phyloP scores from a whole-genome alignment of 139 green algal species.

The Chlamydomonas sp. region DNA sequence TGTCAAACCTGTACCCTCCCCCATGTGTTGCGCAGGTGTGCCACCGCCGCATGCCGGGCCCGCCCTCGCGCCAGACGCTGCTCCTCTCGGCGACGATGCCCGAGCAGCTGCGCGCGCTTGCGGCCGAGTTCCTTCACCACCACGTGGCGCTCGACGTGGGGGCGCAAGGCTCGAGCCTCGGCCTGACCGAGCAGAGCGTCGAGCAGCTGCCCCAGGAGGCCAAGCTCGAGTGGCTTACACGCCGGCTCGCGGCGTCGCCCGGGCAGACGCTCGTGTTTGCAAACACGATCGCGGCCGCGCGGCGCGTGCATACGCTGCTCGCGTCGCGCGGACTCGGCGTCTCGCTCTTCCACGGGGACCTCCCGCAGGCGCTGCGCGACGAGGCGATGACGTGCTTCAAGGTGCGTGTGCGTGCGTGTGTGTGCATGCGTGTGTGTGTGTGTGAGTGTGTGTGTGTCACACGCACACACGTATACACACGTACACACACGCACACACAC shows the following conservation, averaged over 20 bases:
- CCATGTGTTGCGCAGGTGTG: too few species aligned
- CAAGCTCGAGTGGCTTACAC: constrained; percentile 10
- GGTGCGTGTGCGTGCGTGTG: too few species aligned
- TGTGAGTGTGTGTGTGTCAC: too few species aligned
- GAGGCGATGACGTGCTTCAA: constrained; percentile 84
- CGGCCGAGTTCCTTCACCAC: constrained; percentile 20
- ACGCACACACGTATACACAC: too few species aligned
- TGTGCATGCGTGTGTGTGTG: too few species aligned
- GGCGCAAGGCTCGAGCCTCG: not conserved
- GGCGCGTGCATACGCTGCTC: constrained; percentile 16
- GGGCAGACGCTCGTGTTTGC: constrained; percentile 34
- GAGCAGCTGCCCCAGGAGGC: constrained; percentile 5
- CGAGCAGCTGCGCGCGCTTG: constrained; percentile 28
- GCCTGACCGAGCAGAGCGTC: constrained; percentile 7
- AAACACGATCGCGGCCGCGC: constrained; percentile 13
- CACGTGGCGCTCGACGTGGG: constrained; percentile 31
- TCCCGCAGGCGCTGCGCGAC: constrained; percentile 68
- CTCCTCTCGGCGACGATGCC: constrained; percentile 83
- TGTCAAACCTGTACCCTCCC: too few species aligned
- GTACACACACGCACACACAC: too few species aligned
- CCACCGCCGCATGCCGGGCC: constrained; percentile 63
- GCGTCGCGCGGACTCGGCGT: constrained; percentile 50
- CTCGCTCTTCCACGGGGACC: constrained; percentile 71
- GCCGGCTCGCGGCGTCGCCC: not conserved
- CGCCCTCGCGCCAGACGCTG: constrained; percentile 79